Evolutionary conservation across 306 rosid species (phyloP).

Genomic region (Quercus ilex): DNA sequence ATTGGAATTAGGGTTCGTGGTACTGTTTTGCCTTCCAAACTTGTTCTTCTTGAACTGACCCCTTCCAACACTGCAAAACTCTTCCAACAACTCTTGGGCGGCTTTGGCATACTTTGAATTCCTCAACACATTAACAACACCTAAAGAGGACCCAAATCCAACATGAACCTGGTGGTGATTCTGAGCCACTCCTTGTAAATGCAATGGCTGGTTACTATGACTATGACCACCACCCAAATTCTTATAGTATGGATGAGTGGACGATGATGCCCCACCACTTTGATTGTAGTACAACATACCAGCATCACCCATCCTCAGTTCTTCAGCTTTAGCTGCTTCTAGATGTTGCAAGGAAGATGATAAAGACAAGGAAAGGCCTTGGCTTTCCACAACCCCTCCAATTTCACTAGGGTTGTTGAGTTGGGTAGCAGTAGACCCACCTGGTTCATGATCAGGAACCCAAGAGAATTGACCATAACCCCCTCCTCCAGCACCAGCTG

Average conservation of each 20-base stretch:
- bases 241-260: constrained; percentile 38
- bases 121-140: constrained; percentile 62
- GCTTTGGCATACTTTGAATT: constrained; percentile 76
- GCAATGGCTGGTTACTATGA: constrained; percentile 32
- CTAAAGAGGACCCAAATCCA: constrained; percentile 47
- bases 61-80: constrained; percentile 84
- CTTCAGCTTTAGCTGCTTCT: constrained; percentile 73
- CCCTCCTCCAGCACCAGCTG: constrained; percentile 22
- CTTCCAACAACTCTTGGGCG: constrained; percentile 75
- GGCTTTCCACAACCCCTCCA: constrained; percentile 49
- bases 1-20: constrained; percentile 69
- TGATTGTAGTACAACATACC: constrained; percentile 46
- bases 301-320: constrained; percentile 48
- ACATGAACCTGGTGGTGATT: constrained; percentile 43
- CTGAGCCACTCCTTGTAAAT: constrained; percentile 44
- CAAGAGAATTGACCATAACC: constrained; percentile 73
- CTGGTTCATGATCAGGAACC: constrained; percentile 43
- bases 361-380: constrained; percentile 68
- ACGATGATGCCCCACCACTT: constrained; percentile 22
- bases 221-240: constrained; percentile 10
- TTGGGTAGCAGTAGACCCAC: constrained; percentile 9
- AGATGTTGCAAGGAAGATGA: constrained; percentile 62
- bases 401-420: constrained; percentile 27
- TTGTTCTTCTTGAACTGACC: constrained; percentile 69
- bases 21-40: constrained; percentile 35